Base-by-base conservation (phyloP, 73 alveolate species). In the Durusdinium trenchii region DNA sequence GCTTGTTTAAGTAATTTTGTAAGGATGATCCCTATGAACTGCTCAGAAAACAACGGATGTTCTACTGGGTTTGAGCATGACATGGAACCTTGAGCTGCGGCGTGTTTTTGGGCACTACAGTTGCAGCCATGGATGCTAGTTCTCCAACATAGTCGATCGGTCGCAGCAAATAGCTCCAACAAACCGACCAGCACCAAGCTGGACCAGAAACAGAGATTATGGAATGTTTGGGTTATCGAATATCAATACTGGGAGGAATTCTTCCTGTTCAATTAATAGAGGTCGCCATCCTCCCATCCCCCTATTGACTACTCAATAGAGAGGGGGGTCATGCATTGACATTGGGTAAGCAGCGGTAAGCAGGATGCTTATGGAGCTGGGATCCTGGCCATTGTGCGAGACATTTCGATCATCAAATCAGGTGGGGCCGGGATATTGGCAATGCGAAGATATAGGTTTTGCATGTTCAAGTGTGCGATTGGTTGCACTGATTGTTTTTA, bases 321-420 rank as follows among this genome's bases (percentile, higher is more conserved):
- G 28, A 54, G 20, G 28, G 20, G 64, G 64, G 64, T 20, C 20
- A 9, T 20, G 64, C 64, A 9, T 12, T 54, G 64, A 54, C 28
- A 54, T 12, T 12, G 28, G 20, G 28, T 54, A 9, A 67, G 42
- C 16, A 18, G 20, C 1, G n/a, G 45, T 67, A 42, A n/a, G 45
- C 42, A 91, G 98, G 98, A 91, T 40, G 98, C 98, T n/a, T 91
- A 91, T 76, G 98, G 98, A 40, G 98, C 98, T 28, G 82, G 98
- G 28, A 91, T 91, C 40, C 76, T 91, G 83, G 98, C 98, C 42
- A 57, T 91, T 52, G 98, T 64, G 50, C 94, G 75, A 36, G 94
- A 84, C 52, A 1, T 84, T 50, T 51, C 94, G 18, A 75, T 84
- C 42, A 51, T 84, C 26, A 10, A 16, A 5, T 42, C 54, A 84